phyloP scores from a whole-genome alignment of 1,284 basidiomycete species.

The Trametes pubescens region DNA sequence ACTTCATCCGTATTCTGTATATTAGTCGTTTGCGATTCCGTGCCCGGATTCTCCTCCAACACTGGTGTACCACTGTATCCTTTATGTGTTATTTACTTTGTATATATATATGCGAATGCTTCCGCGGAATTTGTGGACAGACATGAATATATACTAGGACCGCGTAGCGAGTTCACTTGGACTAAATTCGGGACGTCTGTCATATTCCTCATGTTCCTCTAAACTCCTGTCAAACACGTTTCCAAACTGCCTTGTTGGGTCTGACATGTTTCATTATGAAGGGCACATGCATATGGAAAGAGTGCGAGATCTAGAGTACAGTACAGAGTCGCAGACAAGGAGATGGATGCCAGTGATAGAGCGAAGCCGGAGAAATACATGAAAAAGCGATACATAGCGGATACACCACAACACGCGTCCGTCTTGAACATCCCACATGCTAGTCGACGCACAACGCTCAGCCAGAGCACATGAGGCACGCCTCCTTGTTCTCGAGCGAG shows the following conservation, averaged over 20 bases:
- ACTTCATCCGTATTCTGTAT: conserved; percentile 6
- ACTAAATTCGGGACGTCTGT: too few relatives aligned
- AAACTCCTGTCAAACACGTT: too few relatives aligned
- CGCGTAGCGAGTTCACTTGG: too few relatives aligned
- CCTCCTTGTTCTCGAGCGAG: conserved; percentile 90
- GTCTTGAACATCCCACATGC: not conserved
- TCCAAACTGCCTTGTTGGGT: not conserved
- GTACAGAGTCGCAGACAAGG: conserved; percentile 26
- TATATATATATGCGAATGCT: not conserved
- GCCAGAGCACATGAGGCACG: conserved; percentile 87
- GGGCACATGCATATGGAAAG: not conserved
- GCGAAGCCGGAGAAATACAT: conserved; percentile 23
- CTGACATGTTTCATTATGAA: conserved; percentile 9
- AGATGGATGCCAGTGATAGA: conserved; percentile 9
- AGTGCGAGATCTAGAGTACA: conserved; percentile 25
- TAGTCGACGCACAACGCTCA: conserved; percentile 43
- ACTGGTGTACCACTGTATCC: not conserved
- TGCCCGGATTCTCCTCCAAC: not conserved
- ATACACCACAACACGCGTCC: conserved; percentile 12
- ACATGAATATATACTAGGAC: not conserved
- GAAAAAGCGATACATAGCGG: conserved; percentile 21
- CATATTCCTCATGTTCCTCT: too few relatives aligned
- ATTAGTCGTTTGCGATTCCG: not conserved
- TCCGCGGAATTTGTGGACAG: too few relatives aligned
- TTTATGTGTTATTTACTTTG: not conserved